Conservation (phyloP, 164 flowering plant genomes). For the Magnolia sinica region DNA sequence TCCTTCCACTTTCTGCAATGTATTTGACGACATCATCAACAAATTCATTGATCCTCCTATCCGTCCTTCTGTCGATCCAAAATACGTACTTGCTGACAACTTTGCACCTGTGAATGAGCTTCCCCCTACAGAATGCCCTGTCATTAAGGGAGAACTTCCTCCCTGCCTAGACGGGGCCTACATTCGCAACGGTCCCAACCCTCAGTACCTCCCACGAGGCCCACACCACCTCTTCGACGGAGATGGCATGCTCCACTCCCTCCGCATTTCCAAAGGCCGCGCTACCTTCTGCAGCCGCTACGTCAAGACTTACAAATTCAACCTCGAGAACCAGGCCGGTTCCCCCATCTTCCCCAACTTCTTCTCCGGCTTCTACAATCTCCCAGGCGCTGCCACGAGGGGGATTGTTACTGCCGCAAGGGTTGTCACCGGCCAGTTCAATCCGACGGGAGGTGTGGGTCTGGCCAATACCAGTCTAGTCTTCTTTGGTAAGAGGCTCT, state of each 20-base stretch:
- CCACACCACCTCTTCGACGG: conserved; percentile 89
- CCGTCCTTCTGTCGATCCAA: conserved; percentile 55
- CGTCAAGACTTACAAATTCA: conserved; percentile 65
- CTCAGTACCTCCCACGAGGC: conserved; percentile 72
- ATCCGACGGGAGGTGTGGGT: conserved; percentile 57
- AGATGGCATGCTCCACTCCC: conserved; percentile 86
- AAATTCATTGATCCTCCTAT: conserved; percentile 61
- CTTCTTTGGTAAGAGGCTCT: conserved; percentile 43
- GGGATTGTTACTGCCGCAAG: conserved; percentile 45
- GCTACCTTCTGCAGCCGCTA: conserved; percentile 75
- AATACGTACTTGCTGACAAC: conserved; percentile 53
- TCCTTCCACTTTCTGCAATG: conserved; percentile 29
- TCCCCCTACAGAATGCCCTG: conserved; percentile 65
- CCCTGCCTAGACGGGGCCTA: conserved; percentile 67
- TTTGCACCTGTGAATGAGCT: conserved; percentile 82
- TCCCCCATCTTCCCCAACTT: conserved; percentile 48
- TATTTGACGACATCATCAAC: conserved; percentile 56
- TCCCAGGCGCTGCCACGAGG: conserved; percentile 47
- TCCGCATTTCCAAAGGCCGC: conserved; percentile 48
- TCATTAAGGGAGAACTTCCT: conserved; percentile 55
- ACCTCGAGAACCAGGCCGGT: conserved; percentile 40
- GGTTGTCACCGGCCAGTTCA: conserved; percentile 45
- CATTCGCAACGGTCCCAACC: conserved; percentile 87
- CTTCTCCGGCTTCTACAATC: conserved; percentile 58
- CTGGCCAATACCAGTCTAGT: conserved; percentile 73